Evolutionary conservation across 352 stramenopile genomes (phyloP), one percentile per base, ranked within the genome.

Genomic region (Phytophthora crassamura): DNA sequence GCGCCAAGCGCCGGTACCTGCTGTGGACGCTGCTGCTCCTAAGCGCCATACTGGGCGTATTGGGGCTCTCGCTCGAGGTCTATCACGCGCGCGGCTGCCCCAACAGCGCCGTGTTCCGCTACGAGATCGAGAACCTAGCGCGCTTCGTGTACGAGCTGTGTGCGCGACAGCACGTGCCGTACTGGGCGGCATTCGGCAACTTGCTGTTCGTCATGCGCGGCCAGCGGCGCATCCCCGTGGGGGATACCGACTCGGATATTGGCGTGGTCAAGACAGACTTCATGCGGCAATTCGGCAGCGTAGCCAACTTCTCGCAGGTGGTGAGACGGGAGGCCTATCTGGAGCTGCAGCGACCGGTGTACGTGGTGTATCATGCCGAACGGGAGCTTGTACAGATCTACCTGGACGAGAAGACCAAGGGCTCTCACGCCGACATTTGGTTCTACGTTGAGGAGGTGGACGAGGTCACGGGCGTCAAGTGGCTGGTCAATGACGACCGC

Each of bases 161-260:
- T 35, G 48, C 32, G 32, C 82, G 77, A 8, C 67, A 88, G 36
- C 30, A 74, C 4, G 56, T 92, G 56, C 71, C 80, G 28, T 93
- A 87, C 56, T 93, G 85, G 85, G 62, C 78, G 42, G 75, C 82
- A 43, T 92, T 92, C 64, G 85, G 85, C 58, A 92, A 90, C 41
- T 58, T 90, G 46, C 64, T 93, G 16, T 93, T 93, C 41, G 83
- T 93, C 8, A 74, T 93, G 62, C 80, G 85, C 39, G 71, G 73
- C n/a, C 47, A 90, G 43, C 67, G 59, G 6, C 72, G 74, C 36
- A 92, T 93, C 53, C 85, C 85, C 9, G 80, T 82, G 50, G 83
- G 82, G 34, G 85, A 93, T 70, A 92, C 85, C 10, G 83, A 93
- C 74, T 90, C 85, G 62, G 85, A 92, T 66, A 80, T 93, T 53